Base-by-base conservation (phyloP, 805 yeast genomes). In the Barnettozyma botsteinii region DNA sequence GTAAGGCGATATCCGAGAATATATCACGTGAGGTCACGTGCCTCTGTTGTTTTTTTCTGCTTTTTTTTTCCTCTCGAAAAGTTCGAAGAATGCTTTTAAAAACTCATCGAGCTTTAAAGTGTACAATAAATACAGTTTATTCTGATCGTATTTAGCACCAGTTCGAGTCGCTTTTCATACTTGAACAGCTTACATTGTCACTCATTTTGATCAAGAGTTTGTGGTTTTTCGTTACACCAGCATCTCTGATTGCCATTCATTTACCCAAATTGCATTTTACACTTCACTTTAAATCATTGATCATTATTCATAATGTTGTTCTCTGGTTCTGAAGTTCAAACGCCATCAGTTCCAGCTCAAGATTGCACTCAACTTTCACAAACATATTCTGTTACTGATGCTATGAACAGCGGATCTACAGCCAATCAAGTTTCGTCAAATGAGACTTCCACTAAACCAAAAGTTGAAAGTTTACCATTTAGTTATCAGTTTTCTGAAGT, bases 401-500 rank as follows among this genome's bases (percentile, higher is more conserved):
- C 15, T 9, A 25, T 18, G 4, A 22, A 8, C 21, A 29, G 18
- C 8, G 25, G 20, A 19, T 24, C 14, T 17, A 13, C 24, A 6
- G 20, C 33, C 24, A 21, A 19, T 31, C 33, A 31, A 4, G 20
- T 11, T 9, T 8, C 5, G 4, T 21, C 23, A 6, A 31, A 19
- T 31, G 35, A 33, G 12, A 18, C 23, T 21, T 21, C 38, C 12
- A 6, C 11, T n/a, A 42, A 34, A 24, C 37, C 39, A 20, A 17
- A 30, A 8, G 27, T 45, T 24, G 55, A 53, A 15, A 40, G 43
- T 22, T n/a, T 41, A 10, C 50, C 59, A 3, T 56, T 56, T 41
- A 45, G 41, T 14, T 34, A 47, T 31, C 61, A 56, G 37, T 49
- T 56, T 31, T 40, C 45, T 30, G 61, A 56, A 32, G 55, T 56